phyloP scores from a whole-genome alignment of 2,329 filamentous ascomycete species.

The Botrytis tulipae region DNA sequence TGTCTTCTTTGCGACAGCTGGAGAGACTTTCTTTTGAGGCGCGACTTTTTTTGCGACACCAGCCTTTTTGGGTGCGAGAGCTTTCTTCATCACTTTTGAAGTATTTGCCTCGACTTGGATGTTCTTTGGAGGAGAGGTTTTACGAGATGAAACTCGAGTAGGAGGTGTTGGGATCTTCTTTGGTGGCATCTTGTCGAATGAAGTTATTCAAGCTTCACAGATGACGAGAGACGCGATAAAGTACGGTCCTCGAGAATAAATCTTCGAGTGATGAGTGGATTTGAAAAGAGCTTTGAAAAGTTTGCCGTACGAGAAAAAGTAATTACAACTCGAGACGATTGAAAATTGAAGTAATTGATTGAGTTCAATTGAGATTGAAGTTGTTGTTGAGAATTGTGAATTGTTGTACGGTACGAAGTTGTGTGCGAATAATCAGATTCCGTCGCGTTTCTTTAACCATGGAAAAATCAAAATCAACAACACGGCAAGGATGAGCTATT shows the following conservation, averaged over 20 bases:
- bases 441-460: slow-evolving; percentile 5
- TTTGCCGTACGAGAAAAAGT: not conserved
- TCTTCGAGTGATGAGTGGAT: not conserved
- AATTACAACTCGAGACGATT: not conserved
- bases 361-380: not conserved
- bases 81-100: slow-evolving; percentile 7
- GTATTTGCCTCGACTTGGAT: slow-evolving; percentile 2
- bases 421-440: slow-evolving; percentile 12
- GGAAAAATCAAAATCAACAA: slow-evolving; percentile 8
- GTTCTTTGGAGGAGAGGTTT: slow-evolving; percentile 1
- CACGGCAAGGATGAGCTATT: slow-evolving; percentile 1
- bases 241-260: slow-evolving; percentile 3
- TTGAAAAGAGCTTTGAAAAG: not conserved
- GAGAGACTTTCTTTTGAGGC: slow-evolving; percentile 34
- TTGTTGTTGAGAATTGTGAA: not conserved
- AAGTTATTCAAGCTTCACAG: not conserved
- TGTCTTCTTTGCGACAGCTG: slow-evolving; percentile 14
- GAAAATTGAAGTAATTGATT: not conserved
- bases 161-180: slow-evolving; percentile 11
- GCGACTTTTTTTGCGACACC: slow-evolving; percentile 12
- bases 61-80: slow-evolving; percentile 12
- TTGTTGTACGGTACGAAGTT: slow-evolving; percentile 4
- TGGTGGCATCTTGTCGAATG: slow-evolving; percentile 9
- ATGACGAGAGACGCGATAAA: slow-evolving; percentile 1
- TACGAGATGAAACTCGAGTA: slow-evolving; percentile 18